Conservation (phyloP, 2,329 filamentous ascomycete species). For the Beauveria sp. region DNA sequence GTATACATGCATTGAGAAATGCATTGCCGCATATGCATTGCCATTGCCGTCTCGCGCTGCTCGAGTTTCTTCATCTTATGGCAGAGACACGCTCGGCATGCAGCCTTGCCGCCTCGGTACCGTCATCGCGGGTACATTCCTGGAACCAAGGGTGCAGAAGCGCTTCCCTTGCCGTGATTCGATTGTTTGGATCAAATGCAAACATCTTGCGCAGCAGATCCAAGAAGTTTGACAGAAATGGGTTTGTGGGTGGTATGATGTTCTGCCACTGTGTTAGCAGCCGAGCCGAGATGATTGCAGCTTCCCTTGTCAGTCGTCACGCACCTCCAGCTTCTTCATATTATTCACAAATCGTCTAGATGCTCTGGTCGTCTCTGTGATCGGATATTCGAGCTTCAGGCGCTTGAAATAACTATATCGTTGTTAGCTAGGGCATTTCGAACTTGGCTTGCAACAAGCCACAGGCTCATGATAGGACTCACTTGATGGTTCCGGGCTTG, state of each 20-base stretch:
- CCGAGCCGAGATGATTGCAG: too few relatives aligned
- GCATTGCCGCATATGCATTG: background rate
- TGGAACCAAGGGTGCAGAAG: conserved; percentile 55
- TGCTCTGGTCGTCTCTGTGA: conserved; percentile 4
- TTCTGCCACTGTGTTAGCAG: conserved; percentile 19
- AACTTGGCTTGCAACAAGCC: background rate
- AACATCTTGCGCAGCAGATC: conserved; percentile 55
- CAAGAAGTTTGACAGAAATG: conserved; percentile 47
- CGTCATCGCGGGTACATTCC: conserved; percentile 35
- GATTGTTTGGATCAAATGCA: conserved; percentile 50
- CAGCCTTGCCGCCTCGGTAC: conserved; percentile 11
- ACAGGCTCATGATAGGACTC: background rate
- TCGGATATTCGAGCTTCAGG: conserved; percentile 8
- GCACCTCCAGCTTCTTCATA: conserved; percentile 8
- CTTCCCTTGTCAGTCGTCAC: background rate
- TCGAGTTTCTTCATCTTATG: background rate
- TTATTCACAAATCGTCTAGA: conserved; percentile 10
- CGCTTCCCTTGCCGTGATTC: conserved; percentile 53
- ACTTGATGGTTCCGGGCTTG: conserved; percentile 7
- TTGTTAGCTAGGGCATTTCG: background rate
- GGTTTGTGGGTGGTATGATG: conserved; percentile 47
- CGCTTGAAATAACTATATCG: conserved; percentile 8
- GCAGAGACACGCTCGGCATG: conserved; percentile 1
- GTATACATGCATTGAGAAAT: background rate
- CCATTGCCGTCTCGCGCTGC: background rate